Evolutionary conservation across 2,329 filamentous ascomycete genomes (phyloP).

Genomic region (Meredithiella fracta): DNA sequence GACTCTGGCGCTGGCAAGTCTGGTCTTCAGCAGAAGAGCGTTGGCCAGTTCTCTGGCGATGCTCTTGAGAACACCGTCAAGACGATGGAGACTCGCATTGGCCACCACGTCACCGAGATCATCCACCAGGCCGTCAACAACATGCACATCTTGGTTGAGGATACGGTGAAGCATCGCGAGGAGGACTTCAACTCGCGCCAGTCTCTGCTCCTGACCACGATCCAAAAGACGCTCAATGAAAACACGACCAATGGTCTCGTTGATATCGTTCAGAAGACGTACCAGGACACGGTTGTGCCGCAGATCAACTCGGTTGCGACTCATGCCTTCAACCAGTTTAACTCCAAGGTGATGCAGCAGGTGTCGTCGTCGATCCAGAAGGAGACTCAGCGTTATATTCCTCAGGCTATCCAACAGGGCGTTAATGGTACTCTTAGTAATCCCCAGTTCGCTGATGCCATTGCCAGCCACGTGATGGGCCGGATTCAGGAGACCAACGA

Average conservation of each 20-base stretch:
- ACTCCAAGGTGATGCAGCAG: conserved; percentile 48
- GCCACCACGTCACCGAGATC: conserved; percentile 29
- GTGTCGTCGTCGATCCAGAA: conserved; percentile 51
- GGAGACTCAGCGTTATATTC: conserved; percentile 56
- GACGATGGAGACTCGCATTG: conserved; percentile 36
- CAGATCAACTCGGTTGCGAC: conserved; percentile 51
- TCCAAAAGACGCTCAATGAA: conserved; percentile 43
- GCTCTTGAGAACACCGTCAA: conserved; percentile 37
- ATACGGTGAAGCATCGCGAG: conserved; percentile 43
- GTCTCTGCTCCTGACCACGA: conserved; percentile 38
- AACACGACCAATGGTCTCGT: conserved; percentile 57
- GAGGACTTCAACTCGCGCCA: conserved; percentile 36
- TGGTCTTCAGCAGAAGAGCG: conserved; percentile 12
- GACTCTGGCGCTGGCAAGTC: conserved; percentile 2
- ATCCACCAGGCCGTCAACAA: conserved; percentile 44
- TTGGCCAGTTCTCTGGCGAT: conserved; percentile 25
- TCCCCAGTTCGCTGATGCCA: conserved; percentile 52
- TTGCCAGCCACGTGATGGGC: conserved; percentile 39
- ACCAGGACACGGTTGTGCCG: conserved; percentile 61
- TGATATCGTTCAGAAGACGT: conserved; percentile 59
- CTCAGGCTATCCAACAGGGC: conserved; percentile 47
- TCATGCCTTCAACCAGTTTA: conserved; percentile 53
- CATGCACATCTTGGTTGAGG: conserved; percentile 45
- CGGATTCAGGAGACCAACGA: conserved; percentile 55
- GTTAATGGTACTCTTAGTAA: conserved; percentile 51